Base-by-base conservation (phyloP, 345 rosid genomes). In the Cardiospermum halicacabum region DNA sequence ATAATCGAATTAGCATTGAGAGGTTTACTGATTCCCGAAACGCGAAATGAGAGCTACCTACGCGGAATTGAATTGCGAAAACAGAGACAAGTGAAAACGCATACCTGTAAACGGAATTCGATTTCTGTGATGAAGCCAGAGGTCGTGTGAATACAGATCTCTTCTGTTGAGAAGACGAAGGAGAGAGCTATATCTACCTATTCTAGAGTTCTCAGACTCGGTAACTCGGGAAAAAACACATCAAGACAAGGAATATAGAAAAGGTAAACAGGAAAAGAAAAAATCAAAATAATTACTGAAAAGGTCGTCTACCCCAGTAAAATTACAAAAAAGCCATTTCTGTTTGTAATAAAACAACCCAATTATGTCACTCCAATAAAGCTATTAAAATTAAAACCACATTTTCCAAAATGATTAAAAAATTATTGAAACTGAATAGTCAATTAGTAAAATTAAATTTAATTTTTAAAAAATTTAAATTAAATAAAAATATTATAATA, bases 81-180 rank as follows among this genome's bases (percentile, higher is more conserved):
- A 31, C 37, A 3, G 30, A 30, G 56, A 12, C 5, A 13, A 31
- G 43, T 8, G 15, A 21, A 1, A 7, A 48, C 36, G 67, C 58
- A 2, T 60, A 72, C 71, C 58, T 22, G 30, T 11, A 18, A 39
- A 3, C 3, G 3, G 61, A 39, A 26, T 54, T 21, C 59, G 12
- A 45, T 45, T 27, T n/a, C 21, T 30, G 68, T 68, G 37, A 30
- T 30, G 36, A 67, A 25, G 28, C 25, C 68, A 18, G 37, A 56
- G 53, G 25, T 36, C 54, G 69, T 11, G 39, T 27, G 43, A 36
- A 40, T 21, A 11, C 3, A 45, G 77, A 73, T 73, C 69, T 73
- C 62, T 34, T 21, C 12, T 28, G 28, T 4, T 9, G 25, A 28
- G 2, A 60, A 11, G 16, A 42, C 32, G 53, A 60, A 7, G 50